phyloP scores from a whole-genome alignment of 2,329 filamentous ascomycete genomes.

The Grosmannia penicillata region DNA sequence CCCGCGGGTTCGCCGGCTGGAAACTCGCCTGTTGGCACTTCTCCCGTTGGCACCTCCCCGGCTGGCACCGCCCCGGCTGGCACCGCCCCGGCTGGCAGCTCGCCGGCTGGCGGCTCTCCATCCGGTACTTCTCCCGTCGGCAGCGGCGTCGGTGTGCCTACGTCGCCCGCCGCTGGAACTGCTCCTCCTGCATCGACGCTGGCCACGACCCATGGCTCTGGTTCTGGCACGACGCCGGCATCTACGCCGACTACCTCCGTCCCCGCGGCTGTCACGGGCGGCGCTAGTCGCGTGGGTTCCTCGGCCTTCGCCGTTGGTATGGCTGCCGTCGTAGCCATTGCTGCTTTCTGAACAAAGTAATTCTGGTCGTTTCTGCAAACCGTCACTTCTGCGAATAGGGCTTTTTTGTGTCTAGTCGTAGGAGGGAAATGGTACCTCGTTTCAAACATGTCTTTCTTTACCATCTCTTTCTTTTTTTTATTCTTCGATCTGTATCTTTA shows the following conservation, averaged over 20 bases:
- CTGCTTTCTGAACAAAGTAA: slow-evolving; percentile 30
- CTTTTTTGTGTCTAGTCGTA: not conserved
- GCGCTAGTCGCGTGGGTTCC: slow-evolving; percentile 34
- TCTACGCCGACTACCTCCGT: slow-evolving; percentile 18
- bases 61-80: not conserved
- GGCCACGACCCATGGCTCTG: slow-evolving; percentile 36
- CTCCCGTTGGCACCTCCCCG: not conserved
- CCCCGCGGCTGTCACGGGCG: slow-evolving; percentile 25
- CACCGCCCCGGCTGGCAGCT: not conserved
- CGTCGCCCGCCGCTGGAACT: not conserved
- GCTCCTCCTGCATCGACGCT: slow-evolving; percentile 22
- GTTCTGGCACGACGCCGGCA: slow-evolving; percentile 20
- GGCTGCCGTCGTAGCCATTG: slow-evolving; percentile 34
- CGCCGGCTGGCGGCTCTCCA: not conserved
- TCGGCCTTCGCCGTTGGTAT: slow-evolving; percentile 33
- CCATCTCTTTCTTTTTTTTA: not conserved
- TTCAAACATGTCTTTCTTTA: not conserved
- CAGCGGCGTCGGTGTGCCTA: not conserved
- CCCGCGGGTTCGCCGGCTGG: too few relatives aligned
- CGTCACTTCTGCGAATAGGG: too few relatives aligned
- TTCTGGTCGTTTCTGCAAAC: not conserved
- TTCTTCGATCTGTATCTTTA: not conserved
- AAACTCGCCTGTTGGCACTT: too few relatives aligned
- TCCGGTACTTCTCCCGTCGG: too few relatives aligned
- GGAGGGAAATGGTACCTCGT: too few relatives aligned